Base-by-base conservation (phyloP, 2,329 filamentous ascomycete genomes). In the Allantophomopsis cytisporea region DNA sequence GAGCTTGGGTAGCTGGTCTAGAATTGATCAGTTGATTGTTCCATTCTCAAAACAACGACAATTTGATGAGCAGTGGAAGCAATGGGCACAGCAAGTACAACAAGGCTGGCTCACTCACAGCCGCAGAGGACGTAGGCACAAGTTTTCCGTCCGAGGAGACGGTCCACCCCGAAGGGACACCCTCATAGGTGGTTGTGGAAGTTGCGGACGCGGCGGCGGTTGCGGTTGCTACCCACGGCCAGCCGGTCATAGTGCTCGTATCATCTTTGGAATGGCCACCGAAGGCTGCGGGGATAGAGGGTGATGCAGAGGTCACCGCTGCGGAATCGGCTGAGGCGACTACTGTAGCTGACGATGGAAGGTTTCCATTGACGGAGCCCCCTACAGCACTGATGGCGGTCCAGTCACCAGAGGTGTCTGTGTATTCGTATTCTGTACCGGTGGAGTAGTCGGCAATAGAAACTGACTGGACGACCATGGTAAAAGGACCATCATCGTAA, bases 371-470 rank as follows among this genome's bases (percentile, higher is more conserved):
- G 58, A 96, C 66, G 47, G 66, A 60, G 44, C 91, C 91, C 47
- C 77, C 87, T n/a, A 80, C 71, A 39, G 89, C 77, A 50, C 73
- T 62, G 59, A 98, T 96, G 37, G 83, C 89, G 47, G 74, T 55
- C 84, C 86, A 94, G 16, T 68, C 73, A 36, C 91, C 91, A 36
- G 72, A 80, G 31, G 69, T 73, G 57, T 91, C 83, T 48, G 73
- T 73, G 63, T 96, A 98, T 41, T 65, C 68, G 67, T 98, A 98
- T 46, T 81, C 66, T 14, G 72, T 80, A 39, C 91, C 91, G 2
- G 88, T 95, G 16, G 88, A 95, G 65, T 96, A 98, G 64, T 98
- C 91, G 38, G 79, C 80, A 33, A 94, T 74, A 40, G 71, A 67
- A 49, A 95, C 61, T 21, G 73, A 82, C 59, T 81, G 73, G 54